These are phyloP conservation scores for Pogostemon cablin DNA, from an alignment of 257 asterid genomes.

Conservation along the genomic window DNA sequence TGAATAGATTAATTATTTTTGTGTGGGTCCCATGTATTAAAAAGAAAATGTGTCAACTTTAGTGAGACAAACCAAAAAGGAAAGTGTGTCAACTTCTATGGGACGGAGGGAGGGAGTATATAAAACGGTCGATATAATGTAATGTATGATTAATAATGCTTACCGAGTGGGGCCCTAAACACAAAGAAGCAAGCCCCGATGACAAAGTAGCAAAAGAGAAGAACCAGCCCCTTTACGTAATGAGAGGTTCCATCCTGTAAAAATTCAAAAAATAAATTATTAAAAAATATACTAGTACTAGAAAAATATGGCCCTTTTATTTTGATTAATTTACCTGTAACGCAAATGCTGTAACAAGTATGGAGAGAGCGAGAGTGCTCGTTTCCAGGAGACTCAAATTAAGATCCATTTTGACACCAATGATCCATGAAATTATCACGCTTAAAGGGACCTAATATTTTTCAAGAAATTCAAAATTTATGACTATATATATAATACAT, in stretches of 20 bases:
- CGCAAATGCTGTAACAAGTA: constrained; percentile 68
- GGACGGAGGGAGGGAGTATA: no score
- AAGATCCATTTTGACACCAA: constrained; percentile 71
- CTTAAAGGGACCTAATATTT: constrained; percentile 61
- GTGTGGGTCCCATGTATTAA: no score
- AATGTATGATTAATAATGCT: constrained; percentile 21
- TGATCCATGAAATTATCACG: constrained; percentile 68
- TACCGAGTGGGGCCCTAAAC: constrained; percentile 48
- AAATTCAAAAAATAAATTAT: no score
- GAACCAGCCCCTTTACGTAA: constrained; percentile 85
- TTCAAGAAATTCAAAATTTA: not conserved
- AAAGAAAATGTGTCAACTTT: no score
- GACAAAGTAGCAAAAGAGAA: constrained; percentile 68
- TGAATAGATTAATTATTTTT: no score
- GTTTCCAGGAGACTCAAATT: constrained; percentile 66
- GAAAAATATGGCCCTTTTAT: not conserved
- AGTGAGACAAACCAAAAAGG: no score
- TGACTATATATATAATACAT: not conserved
- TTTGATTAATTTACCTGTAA: constrained; percentile 49
- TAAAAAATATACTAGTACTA: not conserved
- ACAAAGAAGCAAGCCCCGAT: constrained; percentile 80
- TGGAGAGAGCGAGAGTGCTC: constrained; percentile 63
- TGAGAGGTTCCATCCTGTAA: constrained; percentile 91
- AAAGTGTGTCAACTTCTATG: no score
- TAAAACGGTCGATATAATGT: no score